Percentiles rank a stretch among this genome's conserved stretches.
phyloP scores from a whole-genome alignment of 164 flowering plant species.

The Pachysandra terminalis region DNA sequence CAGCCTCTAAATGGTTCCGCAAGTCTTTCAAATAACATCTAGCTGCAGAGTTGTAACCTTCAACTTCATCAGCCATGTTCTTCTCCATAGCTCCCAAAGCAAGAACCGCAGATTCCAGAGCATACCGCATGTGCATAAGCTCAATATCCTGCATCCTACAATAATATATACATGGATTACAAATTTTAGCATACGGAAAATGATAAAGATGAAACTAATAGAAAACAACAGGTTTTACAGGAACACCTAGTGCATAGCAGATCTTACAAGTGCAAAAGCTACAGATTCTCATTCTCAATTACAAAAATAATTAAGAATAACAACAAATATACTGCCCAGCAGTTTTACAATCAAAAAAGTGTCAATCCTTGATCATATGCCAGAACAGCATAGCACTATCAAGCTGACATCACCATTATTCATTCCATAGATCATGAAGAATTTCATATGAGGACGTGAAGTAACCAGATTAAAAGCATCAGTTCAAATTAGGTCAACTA shows the following conservation, averaged over 20 bases:
- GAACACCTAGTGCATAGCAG: background rate
- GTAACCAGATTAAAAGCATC: no score
- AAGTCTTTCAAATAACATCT: slow-evolving; percentile 60
- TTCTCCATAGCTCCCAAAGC: slow-evolving; percentile 82
- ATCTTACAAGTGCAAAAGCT: background rate
- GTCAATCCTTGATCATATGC: background rate
- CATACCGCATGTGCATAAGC: slow-evolving; percentile 98
- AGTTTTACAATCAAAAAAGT: background rate
- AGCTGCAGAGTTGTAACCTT: slow-evolving; percentile 36
- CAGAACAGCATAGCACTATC: no score
- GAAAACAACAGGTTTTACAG: background rate
- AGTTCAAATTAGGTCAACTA: no score
- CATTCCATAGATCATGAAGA: no score
- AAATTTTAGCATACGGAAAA: slow-evolving; percentile 7
- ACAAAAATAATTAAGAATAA: no score
- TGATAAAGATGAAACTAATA: background rate
- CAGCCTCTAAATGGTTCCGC: slow-evolving; percentile 69
- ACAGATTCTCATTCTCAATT: background rate
- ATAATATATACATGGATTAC: slow-evolving; percentile 11
- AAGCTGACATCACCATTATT: no score
- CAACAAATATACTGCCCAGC: background rate
- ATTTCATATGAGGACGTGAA: no score
- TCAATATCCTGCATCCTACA: slow-evolving; percentile 90
- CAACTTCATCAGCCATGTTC: slow-evolving; percentile 38
- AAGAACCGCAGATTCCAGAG: slow-evolving; percentile 73